phyloP scores from a whole-genome alignment of 2,329 filamentous ascomycete genomes.

The Stagonosporopsis chrysanthemi region DNA sequence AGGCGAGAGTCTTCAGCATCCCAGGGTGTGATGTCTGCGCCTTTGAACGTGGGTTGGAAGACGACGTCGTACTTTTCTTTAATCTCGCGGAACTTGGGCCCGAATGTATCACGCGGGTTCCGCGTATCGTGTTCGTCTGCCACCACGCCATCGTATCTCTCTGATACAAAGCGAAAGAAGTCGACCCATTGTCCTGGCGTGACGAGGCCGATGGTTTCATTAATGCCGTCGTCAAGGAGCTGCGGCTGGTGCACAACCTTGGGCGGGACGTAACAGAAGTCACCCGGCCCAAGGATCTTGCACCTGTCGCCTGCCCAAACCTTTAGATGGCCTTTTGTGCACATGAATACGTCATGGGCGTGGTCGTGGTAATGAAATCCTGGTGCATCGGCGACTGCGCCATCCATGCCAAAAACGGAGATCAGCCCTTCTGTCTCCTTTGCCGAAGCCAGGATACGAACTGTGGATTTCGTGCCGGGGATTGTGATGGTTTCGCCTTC shows the following conservation, averaged over 20 bases:
- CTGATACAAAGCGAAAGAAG: conserved; percentile 30
- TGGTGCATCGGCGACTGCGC: conserved; percentile 26
- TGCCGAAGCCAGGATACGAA: conserved; percentile 28
- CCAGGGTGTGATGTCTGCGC: conserved; percentile 22
- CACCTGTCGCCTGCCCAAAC: conserved; percentile 29
- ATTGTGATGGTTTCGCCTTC: conserved; percentile 27
- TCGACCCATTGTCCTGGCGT: conserved; percentile 33
- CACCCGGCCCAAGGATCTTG: conserved; percentile 27
- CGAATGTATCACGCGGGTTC: conserved; percentile 20
- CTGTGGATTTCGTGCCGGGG: conserved; percentile 26
- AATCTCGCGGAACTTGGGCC: conserved; percentile 26
- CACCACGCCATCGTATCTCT: conserved; percentile 29
- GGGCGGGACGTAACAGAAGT: conserved; percentile 31
- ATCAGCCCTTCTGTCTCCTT: conserved; percentile 26
- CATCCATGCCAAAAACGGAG: conserved; percentile 30
- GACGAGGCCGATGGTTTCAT: conserved; percentile 28
- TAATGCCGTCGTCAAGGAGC: conserved; percentile 23
- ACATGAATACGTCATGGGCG: conserved; percentile 34
- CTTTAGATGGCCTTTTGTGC: conserved; percentile 28
- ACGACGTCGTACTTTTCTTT: conserved; percentile 32
- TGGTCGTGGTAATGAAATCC: conserved; percentile 33
- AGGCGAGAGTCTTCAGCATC: conserved; percentile 16
- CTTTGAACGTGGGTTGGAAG: conserved; percentile 23
- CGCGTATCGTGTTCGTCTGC: conserved; percentile 26
- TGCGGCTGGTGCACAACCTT: conserved; percentile 29